phyloP scores from a whole-genome alignment of 768 basidiomycete genomes.

The Favolaschia claudopus region DNA sequence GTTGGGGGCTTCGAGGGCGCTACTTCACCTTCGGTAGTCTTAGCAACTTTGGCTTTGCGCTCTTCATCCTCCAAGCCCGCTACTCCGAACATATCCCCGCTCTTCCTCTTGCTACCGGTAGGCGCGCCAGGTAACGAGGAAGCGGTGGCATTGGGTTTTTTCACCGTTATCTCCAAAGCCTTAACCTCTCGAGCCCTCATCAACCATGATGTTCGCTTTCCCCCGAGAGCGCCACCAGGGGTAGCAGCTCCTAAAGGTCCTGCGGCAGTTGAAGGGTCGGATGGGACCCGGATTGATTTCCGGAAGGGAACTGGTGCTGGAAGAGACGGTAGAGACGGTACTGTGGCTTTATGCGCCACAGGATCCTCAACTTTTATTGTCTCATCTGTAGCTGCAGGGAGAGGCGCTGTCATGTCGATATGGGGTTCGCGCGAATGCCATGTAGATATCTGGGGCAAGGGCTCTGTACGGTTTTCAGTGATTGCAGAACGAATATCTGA shows the following conservation, averaged over 20 bases:
- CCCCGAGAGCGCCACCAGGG: conserved; percentile 50
- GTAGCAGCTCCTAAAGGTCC: conserved; percentile 45
- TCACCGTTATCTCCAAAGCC: conserved; percentile 64
- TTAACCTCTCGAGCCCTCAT: conserved; percentile 79
- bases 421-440: conserved; percentile 8
- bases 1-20: conserved; percentile 27
- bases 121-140: conserved; percentile 22
- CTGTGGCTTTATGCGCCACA: conserved; percentile 46
- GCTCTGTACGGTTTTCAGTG: conserved; percentile 1
- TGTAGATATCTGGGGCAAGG: conserved; percentile 19
- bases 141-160: conserved; percentile 37
- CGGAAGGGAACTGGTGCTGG: conserved; percentile 74
- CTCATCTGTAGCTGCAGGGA: conserved; percentile 4
- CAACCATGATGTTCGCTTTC: conserved; percentile 83
- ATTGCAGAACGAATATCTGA: not conserved
- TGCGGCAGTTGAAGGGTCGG: conserved; percentile 50
- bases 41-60: conserved; percentile 57
- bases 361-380: conserved; percentile 29
- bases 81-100: conserved; percentile 50
- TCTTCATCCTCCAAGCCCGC: conserved; percentile 46
- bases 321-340: conserved; percentile 64
- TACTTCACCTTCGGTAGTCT: conserved; percentile 47
- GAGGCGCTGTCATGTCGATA: conserved; percentile 9
- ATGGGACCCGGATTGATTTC: conserved; percentile 65
- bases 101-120: conserved; percentile 68